These are phyloP conservation scores for Coniferiporia sulphurascens DNA, from an alignment of 1,284 basidiomycete genomes.

Conservation along the genomic window DNA sequence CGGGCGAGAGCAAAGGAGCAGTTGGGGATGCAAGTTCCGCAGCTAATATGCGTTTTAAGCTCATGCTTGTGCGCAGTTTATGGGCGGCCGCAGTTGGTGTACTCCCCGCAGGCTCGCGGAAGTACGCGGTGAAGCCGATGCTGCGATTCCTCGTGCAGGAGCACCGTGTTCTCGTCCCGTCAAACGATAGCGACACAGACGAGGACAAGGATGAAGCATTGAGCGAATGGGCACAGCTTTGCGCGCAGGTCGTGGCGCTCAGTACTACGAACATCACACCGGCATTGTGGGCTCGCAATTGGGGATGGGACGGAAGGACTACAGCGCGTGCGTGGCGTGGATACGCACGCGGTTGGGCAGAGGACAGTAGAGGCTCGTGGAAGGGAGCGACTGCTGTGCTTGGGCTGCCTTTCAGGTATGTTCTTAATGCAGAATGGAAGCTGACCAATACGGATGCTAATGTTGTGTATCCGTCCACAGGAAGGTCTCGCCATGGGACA, in stretches of 20 bases:
- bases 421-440: conserved; percentile 15
- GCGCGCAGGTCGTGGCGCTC: conserved; percentile 43
- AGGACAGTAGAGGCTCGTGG: conserved; percentile 38
- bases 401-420: conserved; percentile 57
- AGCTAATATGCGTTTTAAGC: conserved; percentile 41
- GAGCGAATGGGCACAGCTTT: conserved; percentile 54
- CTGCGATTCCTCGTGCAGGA: conserved; percentile 44
- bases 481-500: conserved; percentile 46
- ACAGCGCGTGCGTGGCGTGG: conserved; percentile 42
- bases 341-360: conserved; percentile 49
- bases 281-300: conserved; percentile 21
- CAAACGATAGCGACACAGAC: conserved; percentile 25
- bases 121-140: conserved; percentile 39
- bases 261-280: conserved; percentile 13
- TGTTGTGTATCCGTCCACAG: conserved; percentile 27
- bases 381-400: conserved; percentile 53
- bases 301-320: conserved; percentile 36
- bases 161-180: conserved; percentile 42
- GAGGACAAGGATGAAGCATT: conserved; percentile 28
- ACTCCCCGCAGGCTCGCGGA: conserved; percentile 40
- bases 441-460: too few relatives aligned
- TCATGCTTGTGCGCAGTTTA: conserved; percentile 48
- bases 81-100: conserved; percentile 44
- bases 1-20: not conserved
- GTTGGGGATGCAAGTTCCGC: conserved; percentile 23